Conservation (phyloP, 2,329 filamentous ascomycete species). For the Byssothecium circinans region DNA sequence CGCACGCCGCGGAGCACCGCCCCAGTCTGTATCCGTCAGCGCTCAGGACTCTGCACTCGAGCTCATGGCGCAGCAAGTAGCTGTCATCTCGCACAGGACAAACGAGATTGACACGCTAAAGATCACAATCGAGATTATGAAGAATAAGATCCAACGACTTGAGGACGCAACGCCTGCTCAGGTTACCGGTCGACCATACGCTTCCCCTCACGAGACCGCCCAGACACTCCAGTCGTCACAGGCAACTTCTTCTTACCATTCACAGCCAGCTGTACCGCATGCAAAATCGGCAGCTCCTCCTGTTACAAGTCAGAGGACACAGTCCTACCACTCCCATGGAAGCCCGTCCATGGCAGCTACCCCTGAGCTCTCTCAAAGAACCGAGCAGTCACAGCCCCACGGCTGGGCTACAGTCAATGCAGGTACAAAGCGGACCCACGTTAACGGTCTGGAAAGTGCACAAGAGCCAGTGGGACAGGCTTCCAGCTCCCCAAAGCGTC, state of each 20-base stretch:
- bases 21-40: slow-evolving; percentile 10
- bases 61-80: slow-evolving; percentile 47
- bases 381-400: slow-evolving; percentile 22
- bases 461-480: slow-evolving; percentile 27
- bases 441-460: slow-evolving; percentile 40
- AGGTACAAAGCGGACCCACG: slow-evolving; percentile 42
- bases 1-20: slow-evolving; percentile 11
- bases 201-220: slow-evolving; percentile 13
- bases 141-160: slow-evolving; percentile 47
- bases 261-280: slow-evolving; percentile 13
- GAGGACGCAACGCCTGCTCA: slow-evolving; percentile 32
- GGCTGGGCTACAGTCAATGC: slow-evolving; percentile 52
- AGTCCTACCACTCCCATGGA: slow-evolving; percentile 19
- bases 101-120: slow-evolving; percentile 52
- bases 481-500: slow-evolving; percentile 49
- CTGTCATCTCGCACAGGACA: slow-evolving; percentile 45
- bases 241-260: slow-evolving; percentile 15
- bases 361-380: slow-evolving; percentile 22
- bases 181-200: slow-evolving; percentile 9
- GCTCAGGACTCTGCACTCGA: slow-evolving; percentile 47
- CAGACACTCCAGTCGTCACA: slow-evolving; percentile 20
- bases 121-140: slow-evolving; percentile 52
- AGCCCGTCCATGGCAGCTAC: slow-evolving; percentile 13
- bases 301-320: slow-evolving; percentile 10
- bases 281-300: slow-evolving; percentile 21